A percentile compares a stretch with the other conserved stretches of the same genome.
Conservation (phyloP, 805 yeast genomes). For the Lipomyces sp. region DNA sequence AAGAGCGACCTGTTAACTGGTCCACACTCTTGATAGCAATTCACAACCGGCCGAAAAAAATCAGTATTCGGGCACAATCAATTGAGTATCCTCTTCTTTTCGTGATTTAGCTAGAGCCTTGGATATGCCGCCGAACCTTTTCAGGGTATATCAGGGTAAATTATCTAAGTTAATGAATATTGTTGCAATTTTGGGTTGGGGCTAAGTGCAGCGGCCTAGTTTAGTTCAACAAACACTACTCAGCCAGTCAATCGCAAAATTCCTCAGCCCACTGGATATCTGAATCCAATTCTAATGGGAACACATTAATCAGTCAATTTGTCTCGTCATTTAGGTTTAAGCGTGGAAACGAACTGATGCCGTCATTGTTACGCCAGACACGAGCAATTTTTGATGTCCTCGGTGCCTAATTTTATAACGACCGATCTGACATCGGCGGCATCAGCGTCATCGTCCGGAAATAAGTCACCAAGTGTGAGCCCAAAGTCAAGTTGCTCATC, state of each 20-base stretch:
- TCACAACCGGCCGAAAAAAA: no score
- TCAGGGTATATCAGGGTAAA: no score
- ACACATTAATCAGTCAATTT: background rate
- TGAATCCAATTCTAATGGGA: background rate
- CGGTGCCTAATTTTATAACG: background rate
- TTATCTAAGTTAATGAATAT: no score
- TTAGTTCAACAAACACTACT: no score
- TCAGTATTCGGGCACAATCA: no score
- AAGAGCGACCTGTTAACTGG: no score
- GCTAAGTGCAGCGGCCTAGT: no score
- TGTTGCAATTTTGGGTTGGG: no score
- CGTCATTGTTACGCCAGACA: background rate
- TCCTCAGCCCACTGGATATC: background rate
- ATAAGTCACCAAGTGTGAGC: slow-evolving; percentile 2
- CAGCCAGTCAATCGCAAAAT: background rate
- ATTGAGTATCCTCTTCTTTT: no score
- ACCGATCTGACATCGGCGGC: slow-evolving; percentile 1
- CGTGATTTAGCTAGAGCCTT: no score
- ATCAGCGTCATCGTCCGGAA: background rate
- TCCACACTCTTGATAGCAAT: no score
- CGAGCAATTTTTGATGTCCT: background rate
- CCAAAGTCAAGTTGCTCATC: background rate
- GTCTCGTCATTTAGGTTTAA: background rate
- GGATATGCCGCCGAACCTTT: no score
- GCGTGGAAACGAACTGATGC: slow-evolving; percentile 1